Evolutionary conservation across 768 basidiomycete genomes (phyloP).

Genomic region (Tylopilus subfusipes): DNA sequence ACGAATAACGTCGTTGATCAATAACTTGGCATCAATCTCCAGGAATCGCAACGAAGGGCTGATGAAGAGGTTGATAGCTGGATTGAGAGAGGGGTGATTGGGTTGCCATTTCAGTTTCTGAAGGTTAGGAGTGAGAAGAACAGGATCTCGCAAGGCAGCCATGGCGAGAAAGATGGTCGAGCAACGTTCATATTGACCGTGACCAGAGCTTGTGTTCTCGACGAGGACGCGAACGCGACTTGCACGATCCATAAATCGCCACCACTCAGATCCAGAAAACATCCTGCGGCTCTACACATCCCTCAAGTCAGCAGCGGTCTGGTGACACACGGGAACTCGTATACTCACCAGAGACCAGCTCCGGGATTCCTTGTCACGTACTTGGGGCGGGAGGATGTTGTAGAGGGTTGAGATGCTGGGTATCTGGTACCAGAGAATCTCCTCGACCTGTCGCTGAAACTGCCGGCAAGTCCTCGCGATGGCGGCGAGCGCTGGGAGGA

Average conservation of each 20-base stretch:
- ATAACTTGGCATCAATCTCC: slow-evolving; percentile 22
- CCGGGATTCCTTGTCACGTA: slow-evolving; percentile 8
- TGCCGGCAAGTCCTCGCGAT: slow-evolving; percentile 27
- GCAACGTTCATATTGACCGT: background rate
- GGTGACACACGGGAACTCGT: background rate
- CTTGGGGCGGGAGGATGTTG: slow-evolving; percentile 16
- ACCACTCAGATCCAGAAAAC: slow-evolving; percentile 18
- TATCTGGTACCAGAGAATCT: slow-evolving; percentile 22
- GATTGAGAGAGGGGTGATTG: background rate
- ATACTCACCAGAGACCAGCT: slow-evolving; percentile 22
- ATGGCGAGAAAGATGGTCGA: slow-evolving; percentile 14
- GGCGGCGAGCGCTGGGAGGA: slow-evolving; percentile 18
- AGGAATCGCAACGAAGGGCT: slow-evolving; percentile 18
- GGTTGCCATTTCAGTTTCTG: slow-evolving; percentile 19
- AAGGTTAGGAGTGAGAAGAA: slow-evolving; percentile 24
- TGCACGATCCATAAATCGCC: slow-evolving; percentile 16
- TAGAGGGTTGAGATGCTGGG: slow-evolving; percentile 10
- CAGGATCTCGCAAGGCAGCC: slow-evolving; percentile 12
- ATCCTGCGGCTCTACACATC: slow-evolving; percentile 16
- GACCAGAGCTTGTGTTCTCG: background rate
- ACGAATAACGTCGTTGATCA: slow-evolving; percentile 8
- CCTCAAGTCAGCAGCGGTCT: background rate
- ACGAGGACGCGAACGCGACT: slow-evolving; percentile 14
- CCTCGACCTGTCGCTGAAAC: slow-evolving; percentile 20
- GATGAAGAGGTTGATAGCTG: slow-evolving; percentile 22